phyloP scores from a whole-genome alignment of 768 basidiomycete genomes.

The Cystofilobasidium bisporidii region DNA sequence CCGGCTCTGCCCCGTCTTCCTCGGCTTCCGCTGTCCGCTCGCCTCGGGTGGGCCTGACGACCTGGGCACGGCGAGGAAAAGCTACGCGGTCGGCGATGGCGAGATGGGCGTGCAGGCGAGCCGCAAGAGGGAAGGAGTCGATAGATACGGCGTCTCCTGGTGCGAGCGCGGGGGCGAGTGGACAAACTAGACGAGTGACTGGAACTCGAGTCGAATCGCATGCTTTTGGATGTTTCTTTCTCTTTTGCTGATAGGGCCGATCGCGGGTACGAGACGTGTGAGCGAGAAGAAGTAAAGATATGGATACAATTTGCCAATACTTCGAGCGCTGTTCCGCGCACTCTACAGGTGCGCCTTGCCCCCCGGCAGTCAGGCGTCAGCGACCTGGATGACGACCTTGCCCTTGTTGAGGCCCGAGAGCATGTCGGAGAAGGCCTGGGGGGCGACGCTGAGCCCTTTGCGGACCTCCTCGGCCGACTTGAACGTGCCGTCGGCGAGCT shows the following conservation, averaged over 20 bases:
- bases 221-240: too few relatives aligned
- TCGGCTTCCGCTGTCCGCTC: slow-evolving; percentile 38
- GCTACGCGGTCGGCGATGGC: slow-evolving; percentile 36
- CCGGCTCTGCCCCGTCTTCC: slow-evolving; percentile 38
- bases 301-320: too few relatives aligned
- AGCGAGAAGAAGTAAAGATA: too few relatives aligned
- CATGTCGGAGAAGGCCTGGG: slow-evolving; percentile 42
- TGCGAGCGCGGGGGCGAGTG: not conserved
- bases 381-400: slow-evolving; percentile 40
- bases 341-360: too few relatives aligned
- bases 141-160: slow-evolving; percentile 37
- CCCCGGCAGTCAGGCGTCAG: not conserved
- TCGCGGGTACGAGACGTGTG: too few relatives aligned
- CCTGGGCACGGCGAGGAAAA: slow-evolving; percentile 30
- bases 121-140: slow-evolving; percentile 31
- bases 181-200: not conserved
- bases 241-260: too few relatives aligned
- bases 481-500: slow-evolving; percentile 46
- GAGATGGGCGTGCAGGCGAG: slow-evolving; percentile 30
- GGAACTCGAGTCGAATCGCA: too few relatives aligned
- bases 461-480: slow-evolving; percentile 47
- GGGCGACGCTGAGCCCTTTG: slow-evolving; percentile 44
- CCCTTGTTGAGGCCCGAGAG: slow-evolving; percentile 41
- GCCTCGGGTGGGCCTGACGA: slow-evolving; percentile 9
- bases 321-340: too few relatives aligned